These are phyloP conservation scores for Akanthomyces lecanii DNA, from an alignment of 2,329 filamentous ascomycete species.

Conservation along the genomic window DNA sequence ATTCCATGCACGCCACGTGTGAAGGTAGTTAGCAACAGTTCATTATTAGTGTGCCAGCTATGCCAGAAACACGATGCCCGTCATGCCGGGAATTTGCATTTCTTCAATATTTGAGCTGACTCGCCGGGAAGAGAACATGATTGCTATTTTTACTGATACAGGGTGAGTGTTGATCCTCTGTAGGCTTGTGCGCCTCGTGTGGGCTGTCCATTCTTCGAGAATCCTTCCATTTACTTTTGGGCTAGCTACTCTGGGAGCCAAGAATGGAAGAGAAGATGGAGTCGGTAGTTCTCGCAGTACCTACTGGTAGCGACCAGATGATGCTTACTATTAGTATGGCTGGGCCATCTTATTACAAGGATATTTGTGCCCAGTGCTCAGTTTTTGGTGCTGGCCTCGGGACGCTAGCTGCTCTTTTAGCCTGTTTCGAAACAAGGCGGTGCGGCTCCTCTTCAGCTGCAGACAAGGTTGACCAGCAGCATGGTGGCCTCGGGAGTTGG, in stretches of 20 bases:
- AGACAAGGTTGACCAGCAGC: too few species aligned
- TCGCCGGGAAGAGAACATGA: background rate
- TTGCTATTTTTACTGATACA: background rate
- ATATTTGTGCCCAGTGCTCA: background rate
- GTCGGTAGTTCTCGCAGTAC: conserved; percentile 1
- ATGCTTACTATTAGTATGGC: background rate
- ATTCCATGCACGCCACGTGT: background rate
- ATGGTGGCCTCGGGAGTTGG: too few species aligned
- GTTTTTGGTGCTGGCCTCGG: background rate
- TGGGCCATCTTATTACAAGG: background rate
- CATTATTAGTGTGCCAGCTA: too few species aligned
- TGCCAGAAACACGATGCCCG: background rate
- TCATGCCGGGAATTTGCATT: background rate
- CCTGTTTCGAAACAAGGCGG: conserved; percentile 1
- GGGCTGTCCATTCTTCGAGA: conserved; percentile 1
- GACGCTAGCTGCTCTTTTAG: background rate
- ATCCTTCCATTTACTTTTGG: background rate
- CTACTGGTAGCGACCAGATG: too few species aligned
- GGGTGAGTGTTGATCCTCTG: background rate
- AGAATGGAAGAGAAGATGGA: background rate
- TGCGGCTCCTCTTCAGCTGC: background rate
- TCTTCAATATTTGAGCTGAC: background rate
- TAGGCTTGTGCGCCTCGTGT: conserved; percentile 5
- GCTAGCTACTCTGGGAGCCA: background rate
- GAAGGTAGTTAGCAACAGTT: background rate